Conservation (phyloP, 2,329 filamentous ascomycete species). For the Dactylellina leptospora region DNA sequence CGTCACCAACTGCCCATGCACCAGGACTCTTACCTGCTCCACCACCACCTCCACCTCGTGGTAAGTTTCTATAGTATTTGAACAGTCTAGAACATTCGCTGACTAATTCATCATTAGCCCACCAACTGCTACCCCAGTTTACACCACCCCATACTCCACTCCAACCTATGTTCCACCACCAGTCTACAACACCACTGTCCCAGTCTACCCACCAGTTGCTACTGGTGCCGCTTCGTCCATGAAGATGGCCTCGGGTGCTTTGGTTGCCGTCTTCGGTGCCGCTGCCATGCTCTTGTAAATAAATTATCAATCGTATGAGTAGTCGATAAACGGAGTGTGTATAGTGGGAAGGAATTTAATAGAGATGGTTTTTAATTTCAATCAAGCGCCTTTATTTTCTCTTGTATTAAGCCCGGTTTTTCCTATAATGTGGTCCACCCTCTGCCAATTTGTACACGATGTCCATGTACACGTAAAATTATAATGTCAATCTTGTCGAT, state of each 20-base stretch:
- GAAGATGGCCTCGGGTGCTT: constrained; percentile 53
- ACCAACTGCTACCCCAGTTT: constrained; percentile 40
- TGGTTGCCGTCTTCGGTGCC: constrained; percentile 53
- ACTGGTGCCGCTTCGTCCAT: constrained; percentile 52
- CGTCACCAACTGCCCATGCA: constrained; percentile 53
- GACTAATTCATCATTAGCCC: constrained; percentile 38
- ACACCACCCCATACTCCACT: constrained; percentile 31
- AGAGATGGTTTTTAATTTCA: constrained; percentile 50
- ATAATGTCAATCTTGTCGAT: constrained; percentile 53
- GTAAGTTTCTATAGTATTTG: constrained; percentile 14
- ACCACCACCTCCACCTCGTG: constrained; percentile 42
- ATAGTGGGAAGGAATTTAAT: constrained; percentile 34
- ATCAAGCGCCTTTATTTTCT: constrained; percentile 25
- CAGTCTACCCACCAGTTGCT: constrained; percentile 18
- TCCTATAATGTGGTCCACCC: constrained; percentile 36
- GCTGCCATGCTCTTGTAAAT: constrained; percentile 53
- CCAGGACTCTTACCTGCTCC: constrained; percentile 40
- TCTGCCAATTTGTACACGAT: constrained; percentile 41
- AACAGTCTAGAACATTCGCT: neutral
- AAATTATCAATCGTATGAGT: constrained; percentile 22
- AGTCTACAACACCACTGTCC: constrained; percentile 49
- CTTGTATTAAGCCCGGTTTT: constrained; percentile 37
- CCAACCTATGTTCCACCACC: constrained; percentile 47
- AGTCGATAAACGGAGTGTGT: constrained; percentile 16
- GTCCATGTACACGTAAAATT: constrained; percentile 50